Percentiles rank a stretch among this genome's conserved stretches.
These are phyloP conservation scores for Vanderwaltozyma polyspora DNA, from an alignment of 805 yeast genomes.

Conservation along the genomic window DNA sequence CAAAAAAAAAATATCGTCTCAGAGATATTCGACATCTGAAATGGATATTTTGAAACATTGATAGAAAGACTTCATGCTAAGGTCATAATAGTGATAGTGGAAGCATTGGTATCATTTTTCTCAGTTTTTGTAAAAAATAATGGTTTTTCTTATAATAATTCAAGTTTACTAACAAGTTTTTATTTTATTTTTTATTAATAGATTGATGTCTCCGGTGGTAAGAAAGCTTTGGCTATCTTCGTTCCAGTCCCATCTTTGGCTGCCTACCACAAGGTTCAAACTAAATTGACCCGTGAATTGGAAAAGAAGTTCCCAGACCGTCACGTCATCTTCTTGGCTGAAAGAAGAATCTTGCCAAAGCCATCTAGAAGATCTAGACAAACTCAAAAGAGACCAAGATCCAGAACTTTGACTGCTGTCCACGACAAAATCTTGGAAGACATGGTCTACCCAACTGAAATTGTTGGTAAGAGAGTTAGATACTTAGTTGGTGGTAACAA, in stretches of 20 bases:
- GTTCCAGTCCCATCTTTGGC: constrained; percentile 93
- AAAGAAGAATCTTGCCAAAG: constrained; percentile 98
- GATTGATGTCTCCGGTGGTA: constrained; percentile 96
- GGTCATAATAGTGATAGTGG: too few relatives aligned
- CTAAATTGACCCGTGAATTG: constrained; percentile 95
- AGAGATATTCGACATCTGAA: too few relatives aligned
- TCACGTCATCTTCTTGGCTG: constrained; percentile 98
- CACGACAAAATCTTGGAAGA: constrained; percentile 98
- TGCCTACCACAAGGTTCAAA: constrained; percentile 95
- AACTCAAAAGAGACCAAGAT: constrained; percentile 98
- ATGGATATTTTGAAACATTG: too few relatives aligned
- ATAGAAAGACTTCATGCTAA: too few relatives aligned
- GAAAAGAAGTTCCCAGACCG: constrained; percentile 99
- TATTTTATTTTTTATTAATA: constrained; percentile 11
- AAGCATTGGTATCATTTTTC: too few relatives aligned
- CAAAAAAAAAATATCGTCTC: too few relatives aligned
- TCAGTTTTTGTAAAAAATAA: too few relatives aligned
- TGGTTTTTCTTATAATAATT: background rate
- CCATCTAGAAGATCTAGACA: constrained; percentile 93
- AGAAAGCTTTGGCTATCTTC: constrained; percentile 95
- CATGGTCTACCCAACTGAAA: constrained; percentile 99
- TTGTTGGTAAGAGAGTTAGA: constrained; percentile 98
- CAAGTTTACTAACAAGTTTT: constrained; percentile 3
- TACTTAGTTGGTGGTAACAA: constrained; percentile 98
- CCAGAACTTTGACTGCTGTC: constrained; percentile 97